Evolutionary conservation across 2,329 filamentous ascomycete genomes (phyloP), one percentile per base, ranked within the genome.

Genomic region (Lecanicillium sp.): DNA sequence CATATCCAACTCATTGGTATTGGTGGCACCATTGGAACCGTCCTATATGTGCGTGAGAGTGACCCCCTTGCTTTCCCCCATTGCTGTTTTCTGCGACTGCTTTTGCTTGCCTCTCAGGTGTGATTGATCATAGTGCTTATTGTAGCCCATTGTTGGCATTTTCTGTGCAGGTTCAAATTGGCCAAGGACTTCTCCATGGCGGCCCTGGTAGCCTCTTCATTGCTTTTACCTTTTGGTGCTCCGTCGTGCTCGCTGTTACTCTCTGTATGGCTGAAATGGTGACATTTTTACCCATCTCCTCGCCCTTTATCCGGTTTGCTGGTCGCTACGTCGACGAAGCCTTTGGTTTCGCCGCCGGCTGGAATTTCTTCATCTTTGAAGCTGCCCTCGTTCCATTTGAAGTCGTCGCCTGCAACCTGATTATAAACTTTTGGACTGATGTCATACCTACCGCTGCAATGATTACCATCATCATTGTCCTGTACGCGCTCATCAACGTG

Each of bases 231-330:
- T 59, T 80, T 28, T 81, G 75, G 75, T 78, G 73, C 51, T 67
- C 68, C 29, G 70, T 80, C 30, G 75, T 80, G 46, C 66, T 80
- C 17, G 69, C 71, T 34, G 65, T 80, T 33, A 80, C 73, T 1
- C 63, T 77, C 43, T 71, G 64, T 53, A 75, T 84, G 63, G 79
- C 80, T 11, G 83, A 87, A 55, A 85, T 87, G 81, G 82, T 85
- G 7, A 83, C 80, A 0, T 85, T 83, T 46, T 64, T 85, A 3
- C 83, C 84, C 7, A 83, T 88, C 38, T 85, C 81, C 0, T 85
- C 81, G 29, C 82, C 83, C 0, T 88, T 89, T 56, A 83, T 88
- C 52, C 78, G 80, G 18, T 85, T 88, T 50, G 83, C 83, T 4
- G 81, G 82, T 12, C 73, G 80, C 33, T 87, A 78, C 47, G 81